A percentile compares a stretch with the other conserved stretches of the same genome.
phyloP scores from a whole-genome alignment of 331 rosid genomes.

The Telfairia occidentalis region DNA sequence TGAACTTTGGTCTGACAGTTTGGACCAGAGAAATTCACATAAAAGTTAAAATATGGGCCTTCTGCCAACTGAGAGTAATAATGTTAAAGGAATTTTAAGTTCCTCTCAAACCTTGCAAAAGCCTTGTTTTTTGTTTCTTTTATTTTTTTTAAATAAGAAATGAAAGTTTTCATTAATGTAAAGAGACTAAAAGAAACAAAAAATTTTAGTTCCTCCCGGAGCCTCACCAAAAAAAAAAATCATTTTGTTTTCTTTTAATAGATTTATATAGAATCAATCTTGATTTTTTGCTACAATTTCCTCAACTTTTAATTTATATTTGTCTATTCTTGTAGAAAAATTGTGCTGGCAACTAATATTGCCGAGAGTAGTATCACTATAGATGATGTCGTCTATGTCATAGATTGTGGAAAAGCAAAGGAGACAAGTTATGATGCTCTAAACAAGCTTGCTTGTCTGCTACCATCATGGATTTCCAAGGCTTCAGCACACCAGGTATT shows the following conservation, averaged over 20 bases:
- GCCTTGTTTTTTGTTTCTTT: too few relatives aligned
- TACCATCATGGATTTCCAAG: constrained; percentile 95
- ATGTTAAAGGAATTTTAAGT: background rate
- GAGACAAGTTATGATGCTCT: constrained; percentile 98
- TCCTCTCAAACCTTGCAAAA: too few relatives aligned
- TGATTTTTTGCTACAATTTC: background rate
- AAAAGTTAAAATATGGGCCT: background rate
- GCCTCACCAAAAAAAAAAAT: background rate
- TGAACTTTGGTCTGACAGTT: background rate
- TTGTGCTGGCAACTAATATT: constrained; percentile 92
- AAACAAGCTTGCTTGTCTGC: constrained; percentile 88
- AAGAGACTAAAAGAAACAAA: too few relatives aligned
- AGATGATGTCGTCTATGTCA: constrained; percentile 86
- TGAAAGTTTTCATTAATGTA: too few relatives aligned
- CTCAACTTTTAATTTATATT: constrained; percentile 15
- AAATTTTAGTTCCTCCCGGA: background rate
- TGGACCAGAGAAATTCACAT: background rate
- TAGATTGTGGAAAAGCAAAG: constrained; percentile 98
- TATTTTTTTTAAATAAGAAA: too few relatives aligned
- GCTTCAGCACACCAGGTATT: constrained; percentile 97
- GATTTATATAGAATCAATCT: background rate
- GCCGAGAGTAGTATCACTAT: constrained; percentile 99
- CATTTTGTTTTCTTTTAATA: background rate
- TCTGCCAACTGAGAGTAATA: background rate
- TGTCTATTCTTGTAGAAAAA: constrained; percentile 51